Base-by-base conservation (phyloP, 2,329 filamentous ascomycete species). In the Aspergillus oerlinghausenensis region DNA sequence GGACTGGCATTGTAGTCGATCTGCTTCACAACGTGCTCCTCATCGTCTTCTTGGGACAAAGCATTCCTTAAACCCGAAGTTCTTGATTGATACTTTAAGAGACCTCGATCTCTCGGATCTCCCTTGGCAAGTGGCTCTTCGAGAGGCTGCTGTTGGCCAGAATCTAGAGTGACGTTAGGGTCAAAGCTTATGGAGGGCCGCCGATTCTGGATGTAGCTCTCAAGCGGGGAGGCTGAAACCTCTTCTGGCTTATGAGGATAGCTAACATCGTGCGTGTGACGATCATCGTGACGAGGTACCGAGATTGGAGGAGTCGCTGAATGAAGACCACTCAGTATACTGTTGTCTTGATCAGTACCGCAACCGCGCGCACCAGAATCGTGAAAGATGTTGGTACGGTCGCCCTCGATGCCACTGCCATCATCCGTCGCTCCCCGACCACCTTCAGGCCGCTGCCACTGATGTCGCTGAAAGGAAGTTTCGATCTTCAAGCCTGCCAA, bases 221-320 rank as follows among this genome's bases (percentile, higher is more conserved):
- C 75, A 51, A 77, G 67, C 1, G 75, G 73, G 2, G 74, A 75
- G 3, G 68, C 66, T 11, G 67, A 67, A 11, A 72, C 54, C 52
- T 73, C 72, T 25, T 73, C 70, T 42, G 73, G 72, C 43, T 47
- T 47, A 23, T 47, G 43, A 7, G 43, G 43, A 47, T 47, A 47
- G 43, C 43, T 23, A 14, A 25, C 21, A 47, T 47, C 43, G 11
- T 23, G 4, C 3, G 59, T 25, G 19, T 63, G 60, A 42, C 66
- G 66, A 21, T 75, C 72, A 61, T 72, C 71, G 51, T 67, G 60
- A 54, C 74, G 72, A 49, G 77, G 77, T n/a, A 79, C 77, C 51
- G 73, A 71, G 52, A 79, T 77, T 32, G 76, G 76, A 58, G 75
- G 74, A 42, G 76, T 78, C 49, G 67, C 70, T 59, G 73, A 75